Evolutionary conservation across 352 stramenopile genomes (phyloP), one percentile per base, ranked within the genome.

Genomic region (Peronospora farinosa): DNA sequence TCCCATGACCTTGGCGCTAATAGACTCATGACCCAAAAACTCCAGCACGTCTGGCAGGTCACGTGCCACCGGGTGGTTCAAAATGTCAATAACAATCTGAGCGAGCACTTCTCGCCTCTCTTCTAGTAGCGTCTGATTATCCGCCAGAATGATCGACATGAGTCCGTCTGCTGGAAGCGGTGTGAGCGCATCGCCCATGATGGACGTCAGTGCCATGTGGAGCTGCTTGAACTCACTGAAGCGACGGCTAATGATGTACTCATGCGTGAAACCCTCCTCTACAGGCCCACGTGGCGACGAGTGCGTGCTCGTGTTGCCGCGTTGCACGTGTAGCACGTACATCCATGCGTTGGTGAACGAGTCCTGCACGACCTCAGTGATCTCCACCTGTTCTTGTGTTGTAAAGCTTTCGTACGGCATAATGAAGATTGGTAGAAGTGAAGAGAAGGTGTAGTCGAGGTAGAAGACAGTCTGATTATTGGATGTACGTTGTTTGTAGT

Each of bases 371-470:
- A 88, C 64, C 10, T 77, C 70, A 38, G 70, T 73, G 65, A 88
- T 88, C 31, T 67, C 63, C 49, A 86, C 58, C 39, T 79, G 65
- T 39, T 82, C 67, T 30, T 77, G 60, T 21, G 59, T 63, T 49
- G 65, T 69, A 60, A 88, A 86, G 65, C 78, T 88, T 51, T 88
- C 74, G 68, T 88, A 88, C 28, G 77, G 77, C 77, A 88, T 88
- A 1, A 27, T n/a, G 23, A 19, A 21, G 40, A 7, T 11, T 40
- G 17, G 16, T 35, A 15, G 38, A 40, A 43, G 21, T 19, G 42
- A 31, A 42, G 30, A 37, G 5, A 37, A 37, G 9, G 25, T 30
- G 49, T 44, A 45, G 33, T 49, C 2, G 39, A 15, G 31, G 31
- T 37, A 37, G 31, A 37, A 5, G 1, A 16, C 13, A 37, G 31